Percentiles rank a stretch among this genome's conserved stretches.
These are phyloP conservation scores for Saccharomyces hybrid DNA, from an alignment of 1,139 yeast genomes.

Conservation along the genomic window DNA sequence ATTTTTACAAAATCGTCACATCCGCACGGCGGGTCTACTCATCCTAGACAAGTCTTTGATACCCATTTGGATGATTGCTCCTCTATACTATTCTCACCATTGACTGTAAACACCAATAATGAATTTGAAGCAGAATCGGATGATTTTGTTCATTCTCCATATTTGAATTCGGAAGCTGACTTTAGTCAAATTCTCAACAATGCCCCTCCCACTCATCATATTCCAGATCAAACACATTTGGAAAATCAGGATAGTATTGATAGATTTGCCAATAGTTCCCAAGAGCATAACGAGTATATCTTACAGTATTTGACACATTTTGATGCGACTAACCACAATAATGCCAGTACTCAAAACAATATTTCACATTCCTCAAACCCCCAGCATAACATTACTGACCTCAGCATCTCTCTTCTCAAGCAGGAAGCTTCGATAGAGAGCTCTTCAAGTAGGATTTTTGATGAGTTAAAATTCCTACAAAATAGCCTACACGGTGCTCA, in stretches of 20 bases:
- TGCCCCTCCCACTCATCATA: background rate
- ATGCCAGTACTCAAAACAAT: background rate
- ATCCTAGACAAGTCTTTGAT: background rate
- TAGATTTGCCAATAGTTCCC: background rate
- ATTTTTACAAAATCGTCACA: conserved; percentile 26
- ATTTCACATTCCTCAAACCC: background rate
- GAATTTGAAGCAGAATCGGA: background rate
- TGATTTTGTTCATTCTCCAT: background rate
- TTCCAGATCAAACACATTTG: background rate
- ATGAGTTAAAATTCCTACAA: background rate
- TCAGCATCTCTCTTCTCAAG: background rate
- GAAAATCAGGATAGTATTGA: background rate
- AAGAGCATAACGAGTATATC: background rate
- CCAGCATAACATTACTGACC: background rate
- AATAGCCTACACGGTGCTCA: background rate
- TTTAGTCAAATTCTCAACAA: background rate
- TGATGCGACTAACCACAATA: background rate
- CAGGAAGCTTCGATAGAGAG: background rate
- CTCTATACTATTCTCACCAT: background rate
- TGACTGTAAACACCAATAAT: background rate
- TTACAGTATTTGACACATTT: background rate
- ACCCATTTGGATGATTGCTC: background rate
- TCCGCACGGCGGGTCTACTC: conserved; percentile 3
- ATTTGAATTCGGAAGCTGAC: background rate
- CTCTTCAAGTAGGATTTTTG: background rate